phyloP scores from a whole-genome alignment of 768 basidiomycete species.

The Kwoniella shandongensis region DNA sequence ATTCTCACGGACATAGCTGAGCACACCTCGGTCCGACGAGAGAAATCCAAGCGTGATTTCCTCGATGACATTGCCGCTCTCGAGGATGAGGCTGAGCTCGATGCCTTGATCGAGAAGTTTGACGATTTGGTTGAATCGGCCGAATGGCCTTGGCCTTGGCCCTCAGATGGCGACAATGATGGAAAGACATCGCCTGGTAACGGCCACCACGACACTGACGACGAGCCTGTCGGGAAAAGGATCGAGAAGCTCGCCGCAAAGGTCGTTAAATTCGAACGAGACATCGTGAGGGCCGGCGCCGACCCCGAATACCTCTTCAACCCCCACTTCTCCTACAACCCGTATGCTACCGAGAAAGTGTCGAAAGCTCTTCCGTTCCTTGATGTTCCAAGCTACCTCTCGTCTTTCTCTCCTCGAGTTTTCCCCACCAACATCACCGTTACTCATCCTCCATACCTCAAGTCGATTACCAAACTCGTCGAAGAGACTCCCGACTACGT shows the following conservation, averaged over 20 bases:
- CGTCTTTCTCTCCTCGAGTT: slow-evolving; percentile 74
- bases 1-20: slow-evolving; percentile 63
- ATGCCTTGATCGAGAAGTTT: slow-evolving; percentile 41
- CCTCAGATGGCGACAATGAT: slow-evolving; percentile 30
- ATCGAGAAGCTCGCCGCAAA: slow-evolving; percentile 67
- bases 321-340: slow-evolving; percentile 87
- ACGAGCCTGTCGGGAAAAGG: slow-evolving; percentile 60
- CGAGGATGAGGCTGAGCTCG: slow-evolving; percentile 62
- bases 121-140: slow-evolving; percentile 5
- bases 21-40: slow-evolving; percentile 20
- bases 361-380: slow-evolving; percentile 70
- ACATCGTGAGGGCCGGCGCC: slow-evolving; percentile 73
- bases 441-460: slow-evolving; percentile 75
- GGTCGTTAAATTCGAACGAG: slow-evolving; percentile 74
- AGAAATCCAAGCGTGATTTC: slow-evolving; percentile 22
- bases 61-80: slow-evolving; percentile 17
- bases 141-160: slow-evolving; percentile 61
- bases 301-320: slow-evolving; percentile 68
- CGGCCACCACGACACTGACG: slow-evolving; percentile 11
- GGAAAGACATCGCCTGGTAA: neutral
- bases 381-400: slow-evolving; percentile 79
- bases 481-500: slow-evolving; percentile 66
- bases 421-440: slow-evolving; percentile 72
- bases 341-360: slow-evolving; percentile 68
- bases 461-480: slow-evolving; percentile 68